Conservation (phyloP, 2,329 filamentous ascomycete species). For the Cladosporium sp. region DNA sequence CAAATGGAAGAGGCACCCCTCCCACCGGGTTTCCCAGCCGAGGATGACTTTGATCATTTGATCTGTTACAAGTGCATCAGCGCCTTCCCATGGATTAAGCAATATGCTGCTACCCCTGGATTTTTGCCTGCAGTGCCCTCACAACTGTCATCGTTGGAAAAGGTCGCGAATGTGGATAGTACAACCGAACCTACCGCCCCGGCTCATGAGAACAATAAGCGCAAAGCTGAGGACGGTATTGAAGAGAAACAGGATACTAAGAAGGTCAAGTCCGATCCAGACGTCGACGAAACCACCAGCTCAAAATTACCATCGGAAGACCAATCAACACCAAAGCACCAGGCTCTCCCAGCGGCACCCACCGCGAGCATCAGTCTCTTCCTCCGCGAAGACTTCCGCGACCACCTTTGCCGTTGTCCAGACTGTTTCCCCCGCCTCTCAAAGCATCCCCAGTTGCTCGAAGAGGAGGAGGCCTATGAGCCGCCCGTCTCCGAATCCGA, state of each 20-base stretch:
- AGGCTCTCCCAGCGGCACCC: conserved; percentile 52
- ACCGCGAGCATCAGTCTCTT: conserved; percentile 71
- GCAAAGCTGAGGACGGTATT: conserved; percentile 42
- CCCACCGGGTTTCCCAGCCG: conserved; percentile 79
- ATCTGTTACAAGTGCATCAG: conserved; percentile 93
- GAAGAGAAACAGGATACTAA: conserved; percentile 23
- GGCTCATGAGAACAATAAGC: conserved; percentile 31
- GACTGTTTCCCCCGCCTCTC: conserved; percentile 72
- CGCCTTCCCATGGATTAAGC: conserved; percentile 84
- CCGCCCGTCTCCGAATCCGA: conserved; percentile 67
- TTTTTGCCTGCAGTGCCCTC: conserved; percentile 70
- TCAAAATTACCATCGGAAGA: background rate
- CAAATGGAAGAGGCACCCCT: conserved; percentile 55
- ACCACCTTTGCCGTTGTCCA: conserved; percentile 74
- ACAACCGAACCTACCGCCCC: background rate
- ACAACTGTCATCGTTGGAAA: background rate
- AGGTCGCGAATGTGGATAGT: background rate
- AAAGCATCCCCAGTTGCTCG: conserved; percentile 73
- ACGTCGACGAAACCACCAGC: conserved; percentile 1
- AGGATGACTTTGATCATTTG: conserved; percentile 84
- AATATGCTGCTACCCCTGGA: conserved; percentile 72
- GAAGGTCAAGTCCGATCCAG: conserved; percentile 23
- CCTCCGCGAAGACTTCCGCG: conserved; percentile 71
- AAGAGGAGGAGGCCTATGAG: conserved; percentile 92
- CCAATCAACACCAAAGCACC: conserved; percentile 19